Base-by-base conservation (phyloP, 768 basidiomycete genomes). In the Lactarius hatsudake region DNA sequence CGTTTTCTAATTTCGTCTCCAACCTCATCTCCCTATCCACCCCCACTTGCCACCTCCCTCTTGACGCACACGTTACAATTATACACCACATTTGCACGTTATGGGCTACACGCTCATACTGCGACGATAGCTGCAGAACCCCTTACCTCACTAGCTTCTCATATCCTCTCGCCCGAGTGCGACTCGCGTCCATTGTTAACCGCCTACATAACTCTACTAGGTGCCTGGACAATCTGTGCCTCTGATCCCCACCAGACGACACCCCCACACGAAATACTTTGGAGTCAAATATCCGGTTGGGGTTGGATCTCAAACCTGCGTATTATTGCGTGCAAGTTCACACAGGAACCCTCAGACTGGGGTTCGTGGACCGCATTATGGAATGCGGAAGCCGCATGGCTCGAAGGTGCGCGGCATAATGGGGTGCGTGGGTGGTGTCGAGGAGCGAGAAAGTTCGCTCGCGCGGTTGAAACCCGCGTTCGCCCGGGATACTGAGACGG, bases 231-330 rank as follows among this genome's bases (percentile, higher is more conserved):
- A 7, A 80, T 84, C 3, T 96, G 93, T 71, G 93, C 94, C 0
- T 83, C 86, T n/a, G 91, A 98, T 73, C 96, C 96, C 7, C 96
- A 98, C 74, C 81, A 82, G 63, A 96, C 94, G 8, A 90, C 87
- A 3, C 94, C 94, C 0, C 82, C 81, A 9, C 96, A 98, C 76
- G 93, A 92, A 62, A 86, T 98, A 59, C 77, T 90, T 10, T 98
- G 96, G 96, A 92, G 88, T 63, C 93, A 94, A 72, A 80, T 96
- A 12, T 77, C 80, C n/a, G 87, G 85, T 3, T 91, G 90, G 87
- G 86, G 81, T 0, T 96, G 94, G 91, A 81, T 79, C 20, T 80
- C 81, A 0, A 86, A 89, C 36, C 71, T 87, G 9, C 72, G 83
- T n/a, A 78, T 57, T 66, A 83, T 64, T 73, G 78, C 63, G 71